phyloP scores from a whole-genome alignment of 352 stramenopile genomes.

The Phytophthora colocasiae region DNA sequence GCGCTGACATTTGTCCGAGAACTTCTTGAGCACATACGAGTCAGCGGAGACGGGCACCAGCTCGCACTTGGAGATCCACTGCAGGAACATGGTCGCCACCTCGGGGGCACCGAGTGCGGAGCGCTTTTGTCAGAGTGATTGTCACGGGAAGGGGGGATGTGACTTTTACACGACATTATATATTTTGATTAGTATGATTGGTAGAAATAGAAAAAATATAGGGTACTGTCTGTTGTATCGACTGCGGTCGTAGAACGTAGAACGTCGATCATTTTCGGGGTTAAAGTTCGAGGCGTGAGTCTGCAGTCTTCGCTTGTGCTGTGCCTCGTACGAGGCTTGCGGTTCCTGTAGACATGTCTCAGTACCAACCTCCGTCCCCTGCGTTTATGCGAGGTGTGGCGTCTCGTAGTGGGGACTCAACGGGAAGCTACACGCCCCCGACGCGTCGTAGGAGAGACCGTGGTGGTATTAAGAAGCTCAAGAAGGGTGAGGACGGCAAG shows the following conservation, averaged over 20 bases:
- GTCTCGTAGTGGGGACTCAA: constrained; percentile 6
- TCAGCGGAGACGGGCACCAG: constrained; percentile 72
- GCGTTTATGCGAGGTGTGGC: constrained; percentile 21
- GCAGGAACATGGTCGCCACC: constrained; percentile 74
- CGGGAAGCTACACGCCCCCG: constrained; percentile 16
- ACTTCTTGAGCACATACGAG: constrained; percentile 90
- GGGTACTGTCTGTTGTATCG: not conserved
- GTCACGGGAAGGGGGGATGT: not conserved
- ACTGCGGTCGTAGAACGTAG: constrained; percentile 11
- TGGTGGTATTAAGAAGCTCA: constrained; percentile 34
- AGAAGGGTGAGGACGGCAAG: constrained; percentile 38
- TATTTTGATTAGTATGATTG: not conserved
- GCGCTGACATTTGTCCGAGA: constrained; percentile 88
- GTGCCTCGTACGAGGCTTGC: constrained; percentile 1
- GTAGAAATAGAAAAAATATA: not conserved
- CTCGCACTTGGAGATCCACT: constrained; percentile 90
- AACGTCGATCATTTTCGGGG: constrained; percentile 4
- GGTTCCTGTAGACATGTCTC: constrained; percentile 25
- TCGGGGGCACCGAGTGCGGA: not conserved
- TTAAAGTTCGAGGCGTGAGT: not conserved
- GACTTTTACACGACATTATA: too few relatives aligned
- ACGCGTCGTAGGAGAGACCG: constrained; percentile 26
- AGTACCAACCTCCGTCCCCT: constrained; percentile 31
- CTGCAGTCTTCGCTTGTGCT: constrained; percentile 1
- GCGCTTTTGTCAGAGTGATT: constrained; percentile 1